Conservation (phyloP, 2,329 filamentous ascomycete species). For the Alternaria triticina region DNA sequence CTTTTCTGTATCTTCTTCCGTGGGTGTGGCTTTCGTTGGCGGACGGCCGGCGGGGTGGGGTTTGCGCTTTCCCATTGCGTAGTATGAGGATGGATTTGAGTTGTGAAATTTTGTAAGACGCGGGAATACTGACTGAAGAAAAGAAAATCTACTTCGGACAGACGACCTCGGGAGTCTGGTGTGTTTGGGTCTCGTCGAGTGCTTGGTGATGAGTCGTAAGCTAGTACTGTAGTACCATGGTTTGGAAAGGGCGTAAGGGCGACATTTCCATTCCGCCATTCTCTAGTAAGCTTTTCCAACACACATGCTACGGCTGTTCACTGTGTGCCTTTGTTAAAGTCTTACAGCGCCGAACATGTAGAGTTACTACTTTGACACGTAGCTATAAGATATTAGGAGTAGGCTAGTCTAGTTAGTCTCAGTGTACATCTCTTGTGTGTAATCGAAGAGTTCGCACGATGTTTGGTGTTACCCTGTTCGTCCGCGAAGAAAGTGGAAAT, state of each 20-base stretch:
- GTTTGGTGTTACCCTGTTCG: background rate
- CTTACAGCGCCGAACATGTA: background rate
- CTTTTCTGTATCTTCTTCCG: background rate
- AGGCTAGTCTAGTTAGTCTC: too few species aligned
- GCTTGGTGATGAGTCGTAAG: background rate
- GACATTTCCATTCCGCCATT: accelerated
- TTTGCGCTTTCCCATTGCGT: background rate
- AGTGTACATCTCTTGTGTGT: background rate
- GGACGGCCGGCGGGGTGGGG: background rate
- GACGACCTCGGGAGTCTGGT: too few species aligned
- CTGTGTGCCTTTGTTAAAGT: background rate
- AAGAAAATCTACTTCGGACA: too few species aligned
- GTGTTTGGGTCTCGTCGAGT: background rate
- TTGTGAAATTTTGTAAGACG: too few species aligned
- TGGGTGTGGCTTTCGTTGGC: background rate
- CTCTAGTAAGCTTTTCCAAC: background rate
- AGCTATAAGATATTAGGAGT: too few species aligned
- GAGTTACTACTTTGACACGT: background rate
- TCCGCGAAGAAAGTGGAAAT: background rate
- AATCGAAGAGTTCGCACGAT: background rate
- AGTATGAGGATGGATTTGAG: too few species aligned
- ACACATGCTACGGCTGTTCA: background rate
- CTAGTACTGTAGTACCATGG: background rate
- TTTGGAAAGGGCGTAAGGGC: background rate
- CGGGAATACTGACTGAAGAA: too few species aligned